Conservation (phyloP, 2,329 filamentous ascomycete genomes). For the Didymella arachidicola region DNA sequence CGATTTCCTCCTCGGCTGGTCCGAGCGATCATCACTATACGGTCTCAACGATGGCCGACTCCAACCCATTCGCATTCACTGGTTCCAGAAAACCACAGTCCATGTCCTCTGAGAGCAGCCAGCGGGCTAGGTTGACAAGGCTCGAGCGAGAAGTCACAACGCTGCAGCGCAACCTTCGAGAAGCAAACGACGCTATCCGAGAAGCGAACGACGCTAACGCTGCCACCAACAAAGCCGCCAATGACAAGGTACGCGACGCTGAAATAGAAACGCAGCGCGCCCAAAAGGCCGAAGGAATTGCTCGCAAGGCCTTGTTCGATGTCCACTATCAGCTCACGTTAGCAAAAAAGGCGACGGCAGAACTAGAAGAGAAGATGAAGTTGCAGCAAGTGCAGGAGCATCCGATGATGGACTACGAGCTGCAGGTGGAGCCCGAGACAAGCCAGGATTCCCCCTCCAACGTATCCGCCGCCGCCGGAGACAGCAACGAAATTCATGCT, state of each 20-base stretch:
- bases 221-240: neutral
- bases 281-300: conserved; percentile 12
- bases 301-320: neutral
- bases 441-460: neutral
- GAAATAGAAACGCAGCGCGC: conserved; percentile 13
- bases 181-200: conserved; percentile 1
- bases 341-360: neutral
- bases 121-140: neutral
- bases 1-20: neutral
- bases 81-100: neutral
- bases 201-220: neutral
- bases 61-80: conserved; percentile 5
- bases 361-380: neutral
- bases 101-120: neutral
- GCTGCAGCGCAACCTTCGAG: neutral
- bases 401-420: neutral
- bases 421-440: conserved; percentile 4
- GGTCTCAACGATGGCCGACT: neutral
- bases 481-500: neutral
- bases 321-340: neutral
- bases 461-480: neutral
- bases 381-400: neutral
- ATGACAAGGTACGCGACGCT: neutral
- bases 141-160: neutral
- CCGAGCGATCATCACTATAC: neutral